phyloP scores from a whole-genome alignment of 2,329 filamentous ascomycete species.

The Corinectria fuckeliana region DNA sequence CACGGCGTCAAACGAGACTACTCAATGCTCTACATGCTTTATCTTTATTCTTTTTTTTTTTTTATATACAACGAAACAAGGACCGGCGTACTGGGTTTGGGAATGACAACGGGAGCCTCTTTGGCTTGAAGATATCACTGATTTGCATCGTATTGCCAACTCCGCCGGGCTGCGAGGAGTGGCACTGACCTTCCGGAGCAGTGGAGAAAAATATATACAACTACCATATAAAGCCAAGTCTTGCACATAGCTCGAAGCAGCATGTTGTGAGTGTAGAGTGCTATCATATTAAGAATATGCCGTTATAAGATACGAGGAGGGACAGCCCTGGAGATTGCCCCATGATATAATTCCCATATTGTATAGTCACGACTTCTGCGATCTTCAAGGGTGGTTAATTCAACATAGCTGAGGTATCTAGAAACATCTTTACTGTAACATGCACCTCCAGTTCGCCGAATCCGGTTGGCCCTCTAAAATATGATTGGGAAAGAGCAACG shows the following conservation, averaged over 20 bases:
- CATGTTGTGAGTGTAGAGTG: too few relatives aligned
- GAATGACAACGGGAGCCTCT: not conserved
- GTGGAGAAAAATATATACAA: not conserved
- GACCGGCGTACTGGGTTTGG: not conserved
- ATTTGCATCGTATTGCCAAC: not conserved
- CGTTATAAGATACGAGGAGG: not conserved
- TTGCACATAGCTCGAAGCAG: not conserved
- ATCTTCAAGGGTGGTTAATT: not conserved
- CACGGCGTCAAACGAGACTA: not conserved
- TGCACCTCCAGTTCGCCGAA: slow-evolving; percentile 22
- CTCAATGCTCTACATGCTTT: not conserved
- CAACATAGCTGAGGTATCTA: slow-evolving; percentile 14
- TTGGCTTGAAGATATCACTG: not conserved
- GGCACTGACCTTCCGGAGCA: not conserved
- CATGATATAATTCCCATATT: not conserved
- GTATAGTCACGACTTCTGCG: not conserved
- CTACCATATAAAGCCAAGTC: not conserved
- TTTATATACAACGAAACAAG: not conserved
- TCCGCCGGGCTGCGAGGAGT: not conserved
- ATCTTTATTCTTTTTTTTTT: not conserved
- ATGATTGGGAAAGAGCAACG: not conserved
- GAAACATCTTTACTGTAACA: slow-evolving; percentile 10
- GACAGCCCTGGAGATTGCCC: not conserved
- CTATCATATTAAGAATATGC: too few relatives aligned
- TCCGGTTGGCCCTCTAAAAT: slow-evolving; percentile 17